A percentile compares a stretch with the other conserved stretches of the same genome.
phyloP scores from a whole-genome alignment of 176 grass and related monocot species.

The Oryza rufipogon region DNA sequence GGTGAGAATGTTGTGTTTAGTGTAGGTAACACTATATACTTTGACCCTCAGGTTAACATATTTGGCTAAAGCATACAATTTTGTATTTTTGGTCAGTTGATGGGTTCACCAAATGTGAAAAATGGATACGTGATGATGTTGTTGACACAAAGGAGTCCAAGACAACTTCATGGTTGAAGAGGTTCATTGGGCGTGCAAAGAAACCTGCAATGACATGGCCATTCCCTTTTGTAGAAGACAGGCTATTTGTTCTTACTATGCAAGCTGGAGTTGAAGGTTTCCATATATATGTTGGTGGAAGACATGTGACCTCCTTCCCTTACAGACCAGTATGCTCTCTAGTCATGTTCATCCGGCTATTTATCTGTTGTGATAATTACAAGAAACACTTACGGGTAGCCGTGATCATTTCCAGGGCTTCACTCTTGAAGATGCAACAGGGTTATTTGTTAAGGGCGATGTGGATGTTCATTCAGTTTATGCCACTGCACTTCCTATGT shows the following conservation, averaged over 20 bases:
- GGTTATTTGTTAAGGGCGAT: slow-evolving; percentile 89
- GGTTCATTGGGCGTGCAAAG: slow-evolving; percentile 98
- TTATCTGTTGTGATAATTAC: slow-evolving; percentile 11
- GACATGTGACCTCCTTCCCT: slow-evolving; percentile 90
- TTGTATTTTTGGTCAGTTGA: slow-evolving; percentile 71
- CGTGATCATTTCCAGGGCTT: slow-evolving; percentile 74
- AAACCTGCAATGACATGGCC: slow-evolving; percentile 94
- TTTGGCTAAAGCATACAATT: slow-evolving; percentile 54
- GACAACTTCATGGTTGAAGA: slow-evolving; percentile 91
- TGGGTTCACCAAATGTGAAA: slow-evolving; percentile 99
- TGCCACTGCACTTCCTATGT: slow-evolving; percentile 83
- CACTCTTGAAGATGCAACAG: slow-evolving; percentile 96
- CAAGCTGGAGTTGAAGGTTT: slow-evolving; percentile 98
- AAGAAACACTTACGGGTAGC: slow-evolving; percentile 28
- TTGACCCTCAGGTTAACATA: slow-evolving; percentile 48
- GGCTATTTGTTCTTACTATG: slow-evolving; percentile 91
- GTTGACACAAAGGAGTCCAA: slow-evolving; percentile 86
- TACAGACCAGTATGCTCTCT: slow-evolving; percentile 74
- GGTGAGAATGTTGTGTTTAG: background rate
- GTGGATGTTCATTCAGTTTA: slow-evolving; percentile 87
- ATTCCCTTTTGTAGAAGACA: slow-evolving; percentile 90
- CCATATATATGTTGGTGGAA: slow-evolving; percentile 86
- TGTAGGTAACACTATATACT: slow-evolving; percentile 30
- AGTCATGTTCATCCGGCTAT: slow-evolving; percentile 12
- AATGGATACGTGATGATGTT: slow-evolving; percentile 83